Percentiles rank a stretch among this genome's conserved stretches.
phyloP scores from a whole-genome alignment of 2,329 filamentous ascomycete species.

The Apiospora hydei region DNA sequence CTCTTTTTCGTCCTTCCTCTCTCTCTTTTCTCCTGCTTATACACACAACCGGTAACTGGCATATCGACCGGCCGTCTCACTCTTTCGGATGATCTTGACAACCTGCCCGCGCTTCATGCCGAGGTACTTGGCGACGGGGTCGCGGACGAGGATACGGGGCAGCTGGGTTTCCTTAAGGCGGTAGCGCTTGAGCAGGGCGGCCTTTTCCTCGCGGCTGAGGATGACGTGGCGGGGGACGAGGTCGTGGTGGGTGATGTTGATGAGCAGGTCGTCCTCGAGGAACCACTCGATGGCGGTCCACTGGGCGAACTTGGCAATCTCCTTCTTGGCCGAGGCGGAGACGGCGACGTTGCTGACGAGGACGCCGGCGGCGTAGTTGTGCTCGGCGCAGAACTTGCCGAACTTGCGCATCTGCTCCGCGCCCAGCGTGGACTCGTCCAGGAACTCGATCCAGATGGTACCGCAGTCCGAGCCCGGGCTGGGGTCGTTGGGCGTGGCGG shows the following conservation, averaged over 20 bases:
- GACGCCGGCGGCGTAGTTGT: conserved; percentile 89
- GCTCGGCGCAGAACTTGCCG: conserved; percentile 79
- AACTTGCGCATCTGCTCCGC: conserved; percentile 93
- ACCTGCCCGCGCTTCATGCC: conserved; percentile 91
- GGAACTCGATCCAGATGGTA: conserved; percentile 93
- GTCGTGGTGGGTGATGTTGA: conserved; percentile 98
- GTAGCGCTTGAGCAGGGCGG: conserved; percentile 84
- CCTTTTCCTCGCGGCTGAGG: conserved; percentile 89
- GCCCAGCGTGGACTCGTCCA: conserved; percentile 77
- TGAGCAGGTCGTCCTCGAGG: conserved; percentile 91
- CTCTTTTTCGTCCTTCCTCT: background rate
- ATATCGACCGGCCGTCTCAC: conserved; percentile 94
- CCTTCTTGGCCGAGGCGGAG: conserved; percentile 86
- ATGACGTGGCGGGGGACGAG: conserved; percentile 93
- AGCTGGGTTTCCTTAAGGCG: conserved; percentile 97
- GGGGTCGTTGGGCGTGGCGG: conserved; percentile 72
- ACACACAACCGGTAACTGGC: conserved; percentile 86
- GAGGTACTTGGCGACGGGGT: conserved; percentile 91
- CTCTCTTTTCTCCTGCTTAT: conserved; percentile 43
- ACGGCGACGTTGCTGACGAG: conserved; percentile 85
- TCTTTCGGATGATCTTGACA: conserved; percentile 96
- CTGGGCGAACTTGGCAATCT: conserved; percentile 78
- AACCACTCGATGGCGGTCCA: conserved; percentile 91
- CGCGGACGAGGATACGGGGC: conserved; percentile 87
- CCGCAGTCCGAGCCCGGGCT: conserved; percentile 79